A percentile compares a stretch with the other conserved stretches of the same genome.
Conservation (phyloP, 345 rosid species). For the Euclidium syriacum region DNA sequence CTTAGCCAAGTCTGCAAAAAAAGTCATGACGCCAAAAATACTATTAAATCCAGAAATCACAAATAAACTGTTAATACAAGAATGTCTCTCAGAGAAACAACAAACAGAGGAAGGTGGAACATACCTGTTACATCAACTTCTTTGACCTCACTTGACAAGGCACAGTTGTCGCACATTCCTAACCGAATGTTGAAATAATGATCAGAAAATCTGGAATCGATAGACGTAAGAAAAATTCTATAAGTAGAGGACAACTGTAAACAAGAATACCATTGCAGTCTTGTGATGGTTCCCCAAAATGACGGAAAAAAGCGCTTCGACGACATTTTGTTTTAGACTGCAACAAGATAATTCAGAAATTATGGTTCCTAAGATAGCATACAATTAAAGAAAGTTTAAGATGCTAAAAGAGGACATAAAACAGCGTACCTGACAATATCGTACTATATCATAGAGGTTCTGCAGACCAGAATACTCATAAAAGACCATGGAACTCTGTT, state of each 20-base stretch:
- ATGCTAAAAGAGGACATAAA: not conserved
- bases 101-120: conserved; percentile 10
- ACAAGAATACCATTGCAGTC: conserved; percentile 75
- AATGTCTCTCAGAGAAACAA: not conserved
- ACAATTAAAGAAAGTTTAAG: not conserved
- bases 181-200: conserved; percentile 14
- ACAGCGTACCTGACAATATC: conserved; percentile 76
- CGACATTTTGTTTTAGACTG: conserved; percentile 86
- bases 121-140: conserved; percentile 77
- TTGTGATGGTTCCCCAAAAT: conserved; percentile 85
- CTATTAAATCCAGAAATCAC: not conserved
- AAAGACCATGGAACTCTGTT: conserved; percentile 97
- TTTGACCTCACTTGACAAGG: conserved; percentile 55
- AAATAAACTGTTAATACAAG: not conserved
- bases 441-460: conserved; percentile 83
- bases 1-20: conserved; percentile 56
- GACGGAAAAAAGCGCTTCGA: conserved; percentile 66
- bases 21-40: not conserved
- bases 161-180: conserved; percentile 97
- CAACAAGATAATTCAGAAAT: conserved; percentile 13
- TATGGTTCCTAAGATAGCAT: not conserved
- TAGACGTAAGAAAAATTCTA: not conserved
- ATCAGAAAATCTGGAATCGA: not conserved
- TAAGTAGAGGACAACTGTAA: not conserved
- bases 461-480: conserved; percentile 92